Base-by-base conservation (phyloP, 129 eudicot species). In the Mikania micrantha region DNA sequence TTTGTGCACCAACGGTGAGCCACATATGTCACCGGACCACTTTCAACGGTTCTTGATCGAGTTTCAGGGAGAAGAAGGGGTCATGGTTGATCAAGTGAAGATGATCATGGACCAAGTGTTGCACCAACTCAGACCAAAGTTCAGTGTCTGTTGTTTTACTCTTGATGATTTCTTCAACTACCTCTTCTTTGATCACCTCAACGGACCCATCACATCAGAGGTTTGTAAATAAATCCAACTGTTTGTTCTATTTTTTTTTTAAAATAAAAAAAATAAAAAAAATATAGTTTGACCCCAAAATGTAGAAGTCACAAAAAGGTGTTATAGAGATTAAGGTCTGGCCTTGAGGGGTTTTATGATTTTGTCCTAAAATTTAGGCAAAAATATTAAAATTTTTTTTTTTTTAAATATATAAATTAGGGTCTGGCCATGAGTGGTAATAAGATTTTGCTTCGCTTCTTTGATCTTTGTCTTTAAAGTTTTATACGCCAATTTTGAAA, bases 81-180 rank as follows among this genome's bases (percentile, higher is more conserved):
- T 74, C 41, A 76, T 79, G 20, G 20, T 78, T 34, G 76, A 80
- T 35, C 83, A 79, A 34, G 84, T 85, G 15, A 85, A 72, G 27
- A 67, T 28, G 36, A 66, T 79, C 28, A 78, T 90, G 74, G 85
- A 83, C 15, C 70, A 73, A 32, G 83, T 83, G 2, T 41, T 79
- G 31, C 82, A 83, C 22, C 88, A 74, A 22, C 84, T 83, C 69
- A 12, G 76, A 59, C 79, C 74, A 56, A 67, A 56, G 54, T 78
- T 66, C 35, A 31, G 63, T 38, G 76, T 71, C 7, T 78, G 73
- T 3, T 71, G 59, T 28, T 73, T 94, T 34, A 71, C 78, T 5
- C 60, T 94, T 1, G 97, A 87, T 7, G 99, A 90, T 79, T 94
- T 94, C 82, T 87, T 79, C 56, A 70, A 75, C 36, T 94, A 59